These are phyloP conservation scores for Fusarium foetens DNA, from an alignment of 2,329 filamentous ascomycete species.

Conservation along the genomic window DNA sequence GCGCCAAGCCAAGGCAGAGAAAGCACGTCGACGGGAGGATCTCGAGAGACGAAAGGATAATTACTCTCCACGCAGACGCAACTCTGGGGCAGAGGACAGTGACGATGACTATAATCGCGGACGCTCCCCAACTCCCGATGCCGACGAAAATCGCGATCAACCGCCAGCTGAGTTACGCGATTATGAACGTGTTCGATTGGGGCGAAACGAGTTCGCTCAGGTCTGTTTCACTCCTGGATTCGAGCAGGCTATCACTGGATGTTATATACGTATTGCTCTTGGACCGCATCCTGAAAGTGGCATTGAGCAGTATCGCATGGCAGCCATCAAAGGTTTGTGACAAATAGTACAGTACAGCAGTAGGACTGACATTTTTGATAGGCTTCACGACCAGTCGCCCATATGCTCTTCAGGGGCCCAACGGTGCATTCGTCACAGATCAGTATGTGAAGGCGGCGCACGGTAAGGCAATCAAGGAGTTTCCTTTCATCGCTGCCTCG, in stretches of 20 bases:
- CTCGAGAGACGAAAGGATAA: constrained; percentile 70
- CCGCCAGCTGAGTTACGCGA: constrained; percentile 80
- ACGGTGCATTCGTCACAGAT: constrained; percentile 83
- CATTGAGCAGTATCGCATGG: constrained; percentile 86
- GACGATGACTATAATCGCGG: constrained; percentile 80
- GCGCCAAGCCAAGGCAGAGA: constrained; percentile 70
- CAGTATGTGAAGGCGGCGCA: constrained; percentile 85
- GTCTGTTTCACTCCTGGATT: constrained; percentile 96
- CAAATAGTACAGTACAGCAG: not conserved
- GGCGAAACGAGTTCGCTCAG: constrained; percentile 85
- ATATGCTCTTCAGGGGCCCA: constrained; percentile 84
- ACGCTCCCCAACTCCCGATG: constrained; percentile 65
- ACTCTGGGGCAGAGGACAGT: constrained; percentile 69
- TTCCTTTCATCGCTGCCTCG: constrained; percentile 91
- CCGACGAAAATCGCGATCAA: constrained; percentile 75
- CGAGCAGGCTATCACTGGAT: constrained; percentile 81
- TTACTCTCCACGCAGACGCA: constrained; percentile 49
- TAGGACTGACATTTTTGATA: constrained; percentile 52
- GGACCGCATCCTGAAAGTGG: constrained; percentile 79
- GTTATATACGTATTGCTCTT: constrained; percentile 86
- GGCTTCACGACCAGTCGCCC: constrained; percentile 82
- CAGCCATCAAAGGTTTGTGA: constrained; percentile 79
- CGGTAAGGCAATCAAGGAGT: constrained; percentile 84
- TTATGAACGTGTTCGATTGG: constrained; percentile 84
- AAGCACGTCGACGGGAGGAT: constrained; percentile 62